Evolutionary conservation across 2,329 filamentous ascomycete genomes (phyloP).

Genomic region (Paraconiothyrium sp.): DNA sequence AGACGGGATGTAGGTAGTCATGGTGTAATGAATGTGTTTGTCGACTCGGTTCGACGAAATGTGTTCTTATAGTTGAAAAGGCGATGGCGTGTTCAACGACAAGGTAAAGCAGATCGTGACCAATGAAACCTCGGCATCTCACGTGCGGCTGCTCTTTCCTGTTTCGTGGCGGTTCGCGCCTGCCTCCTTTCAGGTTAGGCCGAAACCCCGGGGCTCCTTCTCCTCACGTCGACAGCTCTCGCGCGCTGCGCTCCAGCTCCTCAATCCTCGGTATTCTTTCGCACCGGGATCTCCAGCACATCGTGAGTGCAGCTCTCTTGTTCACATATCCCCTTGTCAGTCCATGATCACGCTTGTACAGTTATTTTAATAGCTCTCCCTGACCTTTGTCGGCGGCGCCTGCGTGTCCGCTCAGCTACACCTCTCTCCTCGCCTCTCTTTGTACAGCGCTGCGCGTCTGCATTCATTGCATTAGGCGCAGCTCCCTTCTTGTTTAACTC

Average conservation of each 20-base stretch:
- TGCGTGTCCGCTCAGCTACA: slow-evolving; percentile 35
- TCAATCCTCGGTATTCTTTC: slow-evolving; percentile 34
- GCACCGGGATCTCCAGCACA: slow-evolving; percentile 39
- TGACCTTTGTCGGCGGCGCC: slow-evolving; percentile 43
- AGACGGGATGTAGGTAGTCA: slow-evolving; percentile 83
- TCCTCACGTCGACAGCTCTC: slow-evolving; percentile 23
- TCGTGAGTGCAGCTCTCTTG: slow-evolving; percentile 51
- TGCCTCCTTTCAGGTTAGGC: slow-evolving; percentile 16
- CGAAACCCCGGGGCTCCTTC: slow-evolving; percentile 33
- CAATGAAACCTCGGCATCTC: slow-evolving; percentile 8
- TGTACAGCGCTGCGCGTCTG: slow-evolving; percentile 41
- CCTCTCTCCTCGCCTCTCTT: slow-evolving; percentile 44
- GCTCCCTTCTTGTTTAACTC: slow-evolving; percentile 39
- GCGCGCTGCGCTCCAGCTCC: slow-evolving; percentile 12
- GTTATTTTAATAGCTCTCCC: slow-evolving; percentile 43
- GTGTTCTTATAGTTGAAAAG: neutral
- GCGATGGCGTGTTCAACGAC: slow-evolving; percentile 3
- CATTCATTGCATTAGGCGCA: slow-evolving; percentile 43
- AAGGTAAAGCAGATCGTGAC: slow-evolving; percentile 6
- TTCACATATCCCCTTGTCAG: slow-evolving; percentile 42
- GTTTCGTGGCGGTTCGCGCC: slow-evolving; percentile 10
- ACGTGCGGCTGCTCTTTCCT: slow-evolving; percentile 11
- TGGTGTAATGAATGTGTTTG: slow-evolving; percentile 52
- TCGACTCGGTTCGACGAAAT: neutral
- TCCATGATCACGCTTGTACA: slow-evolving; percentile 38